These are phyloP conservation scores for Podaxis rugospora DNA, from an alignment of 768 basidiomycete species.

Conservation along the genomic window DNA sequence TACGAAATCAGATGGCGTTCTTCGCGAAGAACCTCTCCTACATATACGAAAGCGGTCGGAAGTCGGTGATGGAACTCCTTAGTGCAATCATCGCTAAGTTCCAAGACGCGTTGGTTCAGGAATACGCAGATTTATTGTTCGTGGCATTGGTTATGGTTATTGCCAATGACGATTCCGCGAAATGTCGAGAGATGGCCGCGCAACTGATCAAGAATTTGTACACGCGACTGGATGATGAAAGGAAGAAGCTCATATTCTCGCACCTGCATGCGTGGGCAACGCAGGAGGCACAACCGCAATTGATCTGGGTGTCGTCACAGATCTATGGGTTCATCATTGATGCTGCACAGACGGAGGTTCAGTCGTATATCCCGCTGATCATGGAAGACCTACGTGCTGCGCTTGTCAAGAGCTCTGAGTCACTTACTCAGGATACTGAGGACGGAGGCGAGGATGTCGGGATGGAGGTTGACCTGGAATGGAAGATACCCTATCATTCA, in stretches of 20 bases:
- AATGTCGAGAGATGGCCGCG: conserved; percentile 87
- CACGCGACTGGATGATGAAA: conserved; percentile 57
- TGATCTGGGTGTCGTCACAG: conserved; percentile 74
- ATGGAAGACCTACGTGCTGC: conserved; percentile 52
- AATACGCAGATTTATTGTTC: conserved; percentile 87
- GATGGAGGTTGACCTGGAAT: conserved; percentile 59
- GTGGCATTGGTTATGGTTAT: conserved; percentile 88
- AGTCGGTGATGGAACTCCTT: conserved; percentile 94
- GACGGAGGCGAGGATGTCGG: conserved; percentile 32
- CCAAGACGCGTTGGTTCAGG: conserved; percentile 62
- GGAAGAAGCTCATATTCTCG: conserved; percentile 50
- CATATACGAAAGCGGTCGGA: conserved; percentile 82
- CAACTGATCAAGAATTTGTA: conserved; percentile 78
- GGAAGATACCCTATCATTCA: conserved; percentile 82
- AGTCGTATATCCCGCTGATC: conserved; percentile 41
- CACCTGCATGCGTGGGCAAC: conserved; percentile 80
- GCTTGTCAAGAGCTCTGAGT: conserved; percentile 39
- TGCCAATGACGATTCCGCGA: conserved; percentile 89
- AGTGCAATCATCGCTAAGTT: conserved; percentile 83
- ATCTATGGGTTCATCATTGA: conserved; percentile 83
- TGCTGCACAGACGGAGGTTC: conserved; percentile 44
- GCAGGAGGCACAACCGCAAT: conserved; percentile 52
- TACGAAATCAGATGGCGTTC: conserved; percentile 86
- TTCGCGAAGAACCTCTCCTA: conserved; percentile 91
- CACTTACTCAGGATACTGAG: conserved; percentile 36